Base-by-base conservation (phyloP, 352 stramenopile genomes). In the Peronosclerospora sorghi region DNA sequence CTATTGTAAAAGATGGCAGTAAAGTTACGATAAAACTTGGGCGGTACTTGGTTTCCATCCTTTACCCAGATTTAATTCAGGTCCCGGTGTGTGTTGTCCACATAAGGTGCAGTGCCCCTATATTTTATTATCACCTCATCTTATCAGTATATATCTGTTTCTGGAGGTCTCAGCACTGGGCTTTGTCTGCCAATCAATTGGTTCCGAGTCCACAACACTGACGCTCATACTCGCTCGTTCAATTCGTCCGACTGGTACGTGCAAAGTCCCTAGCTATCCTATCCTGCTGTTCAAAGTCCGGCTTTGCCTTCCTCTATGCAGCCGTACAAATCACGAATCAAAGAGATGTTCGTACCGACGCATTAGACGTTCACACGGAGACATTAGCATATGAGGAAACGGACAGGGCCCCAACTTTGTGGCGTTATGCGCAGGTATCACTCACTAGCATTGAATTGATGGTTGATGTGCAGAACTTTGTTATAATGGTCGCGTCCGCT, bases 401-500 rank as follows among this genome's bases (percentile, higher is more conserved):
- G 41, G 35, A 41, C 28, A 21, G 21, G 15, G 0, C 17, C n/a
- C 28, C 35, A 27, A 45, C 32, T 15, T 23, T 21, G 20, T 6
- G 21, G 21, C 8, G 28, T 15, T 34, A 15, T 34, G 28, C 15
- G 26, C 49, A 46, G 10, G 13, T 40, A 30, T 39, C 10, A 54
- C 44, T 53, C 6, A 53, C 35, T 56, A 17, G 15, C 5, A 17
- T 15, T 35, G 32, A 14, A 4, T 43, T 57, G 29, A 45, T 48
- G 17, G 8, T 47, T 5, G 32, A 10, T 59, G 29, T 37, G 46
- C 61, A 92, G 80, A 88, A 79, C 62, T 69, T 77, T 65, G 72
- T 65, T 62, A 89, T 51, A 82, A 93, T 93, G 80, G 80, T 93
- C 80, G 77, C 80, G 79, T 89, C 77, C 57, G 62, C 77, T 61